Evolutionary conservation across 2,329 filamentous ascomycete species (phyloP).

Genomic region (Botrytis paeoniae): DNA sequence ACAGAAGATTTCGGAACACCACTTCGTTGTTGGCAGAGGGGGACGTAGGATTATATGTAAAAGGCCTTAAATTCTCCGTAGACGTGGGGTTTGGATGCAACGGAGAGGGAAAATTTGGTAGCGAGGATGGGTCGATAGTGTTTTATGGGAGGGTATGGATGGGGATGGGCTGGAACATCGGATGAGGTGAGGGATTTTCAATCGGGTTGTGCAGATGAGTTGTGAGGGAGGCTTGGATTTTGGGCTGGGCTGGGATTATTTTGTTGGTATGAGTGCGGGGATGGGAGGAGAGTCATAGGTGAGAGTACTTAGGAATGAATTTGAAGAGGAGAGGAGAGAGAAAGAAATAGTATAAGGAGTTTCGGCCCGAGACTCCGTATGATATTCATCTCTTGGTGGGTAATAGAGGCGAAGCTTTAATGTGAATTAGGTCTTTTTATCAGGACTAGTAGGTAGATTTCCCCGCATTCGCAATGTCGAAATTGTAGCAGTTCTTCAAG

Average conservation of each 20-base stretch:
- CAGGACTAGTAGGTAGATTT: background rate
- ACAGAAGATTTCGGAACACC: background rate
- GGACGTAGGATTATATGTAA: background rate
- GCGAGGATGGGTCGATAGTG: background rate
- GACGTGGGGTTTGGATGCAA: background rate
- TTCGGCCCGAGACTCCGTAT: background rate
- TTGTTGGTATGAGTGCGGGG: background rate
- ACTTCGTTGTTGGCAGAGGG: background rate
- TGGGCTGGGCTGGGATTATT: background rate
- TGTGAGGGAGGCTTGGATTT: background rate
- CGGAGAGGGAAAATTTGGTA: background rate
- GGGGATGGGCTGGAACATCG: background rate
- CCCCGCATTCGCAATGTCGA: background rate
- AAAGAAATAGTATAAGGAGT: background rate
- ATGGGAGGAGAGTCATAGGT: background rate
- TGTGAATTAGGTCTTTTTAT: background rate
- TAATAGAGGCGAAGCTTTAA: background rate
- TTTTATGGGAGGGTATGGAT: background rate
- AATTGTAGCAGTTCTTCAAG: background rate
- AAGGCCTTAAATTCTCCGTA: background rate
- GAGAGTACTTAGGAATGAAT: background rate
- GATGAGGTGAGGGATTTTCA: background rate
- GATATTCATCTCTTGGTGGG: background rate
- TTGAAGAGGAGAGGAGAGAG: background rate
- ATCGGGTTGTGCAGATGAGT: background rate